Percentiles rank a stretch among this genome's conserved stretches.
Conservation (phyloP, 345 rosid genomes). For the Rhodamnia argentea region DNA sequence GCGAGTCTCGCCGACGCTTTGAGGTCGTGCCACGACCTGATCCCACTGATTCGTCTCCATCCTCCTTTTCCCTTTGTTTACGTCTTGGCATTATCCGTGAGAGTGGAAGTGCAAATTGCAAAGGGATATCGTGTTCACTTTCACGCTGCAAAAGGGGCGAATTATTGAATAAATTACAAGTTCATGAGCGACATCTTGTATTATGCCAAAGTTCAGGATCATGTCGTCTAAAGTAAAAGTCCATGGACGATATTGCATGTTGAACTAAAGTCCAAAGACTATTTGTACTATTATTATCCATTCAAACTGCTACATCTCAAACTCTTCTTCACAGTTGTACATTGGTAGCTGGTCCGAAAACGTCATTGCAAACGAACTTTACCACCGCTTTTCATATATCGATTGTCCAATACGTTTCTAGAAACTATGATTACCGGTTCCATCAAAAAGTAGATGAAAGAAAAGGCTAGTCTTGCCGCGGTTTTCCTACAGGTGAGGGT, state of each 20-base stretch:
- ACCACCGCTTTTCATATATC: too few relatives aligned
- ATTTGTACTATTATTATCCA: too few relatives aligned
- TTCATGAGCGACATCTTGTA: too few relatives aligned
- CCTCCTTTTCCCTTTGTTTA: not conserved
- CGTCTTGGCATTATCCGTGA: not conserved
- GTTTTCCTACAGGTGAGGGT: not conserved
- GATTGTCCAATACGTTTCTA: not conserved
- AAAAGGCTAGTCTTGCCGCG: not conserved
- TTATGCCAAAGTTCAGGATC: too few relatives aligned
- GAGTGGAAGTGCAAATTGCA: not conserved
- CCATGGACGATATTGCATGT: fast-evolving
- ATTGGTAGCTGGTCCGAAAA: not conserved
- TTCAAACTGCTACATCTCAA: too few relatives aligned
- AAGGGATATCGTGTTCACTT: not conserved
- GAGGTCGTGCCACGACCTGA: not conserved
- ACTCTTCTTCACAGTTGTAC: too few relatives aligned
- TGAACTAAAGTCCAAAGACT: fast-evolving
- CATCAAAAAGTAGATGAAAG: not conserved
- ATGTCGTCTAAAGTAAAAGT: too few relatives aligned
- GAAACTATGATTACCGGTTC: not conserved
- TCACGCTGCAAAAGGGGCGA: not conserved
- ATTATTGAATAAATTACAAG: not conserved
- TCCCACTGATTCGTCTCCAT: not conserved
- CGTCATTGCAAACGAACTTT: fast-evolving
- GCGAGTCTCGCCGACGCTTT: not conserved